Evolutionary conservation across 139 green algal genomes (phyloP), one percentile per base, ranked within the genome.

Genomic region (Limnomonas spitsbergensis): DNA sequence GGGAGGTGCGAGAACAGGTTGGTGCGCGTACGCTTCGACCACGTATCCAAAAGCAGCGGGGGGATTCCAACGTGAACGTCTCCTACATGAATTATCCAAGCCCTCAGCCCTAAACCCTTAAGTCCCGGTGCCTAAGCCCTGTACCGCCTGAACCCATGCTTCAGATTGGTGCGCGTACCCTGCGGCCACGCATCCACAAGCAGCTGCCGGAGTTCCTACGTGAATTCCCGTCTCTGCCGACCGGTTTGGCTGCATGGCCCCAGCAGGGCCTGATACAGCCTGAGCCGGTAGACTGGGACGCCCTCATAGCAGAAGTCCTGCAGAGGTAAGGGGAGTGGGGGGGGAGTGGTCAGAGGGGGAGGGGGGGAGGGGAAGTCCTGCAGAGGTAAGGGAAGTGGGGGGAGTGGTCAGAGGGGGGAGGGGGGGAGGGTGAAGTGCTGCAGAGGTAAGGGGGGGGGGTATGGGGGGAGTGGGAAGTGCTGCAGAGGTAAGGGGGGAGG

Each of bases 141-240:
- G n/a, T n/a, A n/a, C n/a, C n/a, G n/a, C n/a, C n/a, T n/a, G n/a
- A n/a, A n/a, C n/a, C n/a, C n/a, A n/a, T n/a, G 61, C 26, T 72
- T 20, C 77, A 81, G 78, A 79, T 71, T 27, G 93, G 81, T 0
- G 95, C 95, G 1, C 88, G 95, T 69, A 99, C 95, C 52, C 95
- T 99, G 61, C 87, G 95, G 6, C 84, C 87, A 69, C 97, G 97
- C 84, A 97, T 99, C 72, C 89, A 96, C 72, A 84, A 83, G 53
- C 78, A 92, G 66, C 87, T 98, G 71, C 88, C 89, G 1, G 90
- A 97, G 78, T 99, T 94, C 78, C 85, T 99, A 27, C 66, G 53
- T 27, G 90, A 97, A 68, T 99, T 92, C 78, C 89, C 97, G 6
- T 34, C 38, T 37, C n/a, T 66, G 2, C 54, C 78, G 38, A 40